Percentiles rank a stretch among this genome's conserved stretches.
Evolutionary conservation across 306 rosid genomes (phyloP).

Genomic region (Lathyrus sativus): DNA sequence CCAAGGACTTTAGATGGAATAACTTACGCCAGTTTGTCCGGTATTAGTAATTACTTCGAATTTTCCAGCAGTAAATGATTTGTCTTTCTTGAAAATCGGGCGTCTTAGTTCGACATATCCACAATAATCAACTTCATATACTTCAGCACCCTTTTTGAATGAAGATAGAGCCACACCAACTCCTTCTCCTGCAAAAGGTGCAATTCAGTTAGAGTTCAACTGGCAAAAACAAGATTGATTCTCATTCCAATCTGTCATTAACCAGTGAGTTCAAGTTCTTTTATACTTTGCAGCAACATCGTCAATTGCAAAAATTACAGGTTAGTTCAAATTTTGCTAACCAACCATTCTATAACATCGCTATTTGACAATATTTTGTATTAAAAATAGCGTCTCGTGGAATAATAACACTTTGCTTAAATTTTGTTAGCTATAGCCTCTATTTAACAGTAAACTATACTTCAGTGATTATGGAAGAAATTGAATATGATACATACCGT

Average conservation of each 20-base stretch:
- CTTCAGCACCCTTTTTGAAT: constrained; percentile 51
- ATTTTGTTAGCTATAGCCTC: background rate
- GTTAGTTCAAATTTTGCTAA: too few species aligned
- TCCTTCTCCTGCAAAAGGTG: constrained; percentile 68
- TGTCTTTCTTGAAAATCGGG: constrained; percentile 50
- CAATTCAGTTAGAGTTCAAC: constrained; percentile 22
- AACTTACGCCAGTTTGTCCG: constrained; percentile 52
- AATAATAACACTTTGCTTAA: background rate
- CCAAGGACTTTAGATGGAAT: constrained; percentile 1
- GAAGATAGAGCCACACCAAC: constrained; percentile 67
- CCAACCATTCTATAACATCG: too few species aligned
- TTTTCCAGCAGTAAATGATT: constrained; percentile 53
- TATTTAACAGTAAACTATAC: background rate
- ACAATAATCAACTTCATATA: constrained; percentile 68
- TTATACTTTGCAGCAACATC: background rate
- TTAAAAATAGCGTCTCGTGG: too few species aligned
- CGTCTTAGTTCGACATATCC: constrained; percentile 70
- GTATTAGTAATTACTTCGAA: constrained; percentile 53
- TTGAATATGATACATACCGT: constrained; percentile 62
- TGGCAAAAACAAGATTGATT: background rate
- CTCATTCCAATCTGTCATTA: background rate
- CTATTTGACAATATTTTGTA: too few species aligned
- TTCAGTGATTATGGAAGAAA: background rate
- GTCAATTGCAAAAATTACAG: background rate
- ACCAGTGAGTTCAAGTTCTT: background rate